Percentiles rank a stretch among this genome's conserved stretches.
Conservation (phyloP, 192 early-diverging fungal species). For the Rhizoclosmatium globosum region DNA sequence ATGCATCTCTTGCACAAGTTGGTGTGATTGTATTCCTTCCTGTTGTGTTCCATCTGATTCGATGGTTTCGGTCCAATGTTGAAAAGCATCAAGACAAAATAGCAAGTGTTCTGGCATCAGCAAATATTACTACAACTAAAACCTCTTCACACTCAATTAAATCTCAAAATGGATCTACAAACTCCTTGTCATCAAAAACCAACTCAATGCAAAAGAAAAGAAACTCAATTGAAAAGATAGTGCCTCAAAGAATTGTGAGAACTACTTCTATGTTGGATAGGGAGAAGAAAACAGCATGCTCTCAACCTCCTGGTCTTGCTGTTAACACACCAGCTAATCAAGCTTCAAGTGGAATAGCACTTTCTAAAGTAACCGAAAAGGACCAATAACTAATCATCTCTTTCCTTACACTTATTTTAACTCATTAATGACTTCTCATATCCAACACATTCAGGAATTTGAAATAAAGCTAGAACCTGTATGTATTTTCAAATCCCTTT, state of each 20-base stretch:
- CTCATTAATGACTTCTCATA: no score
- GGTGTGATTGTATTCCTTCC: slow-evolving; percentile 19
- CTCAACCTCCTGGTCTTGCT: no score
- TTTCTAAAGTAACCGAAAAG: no score
- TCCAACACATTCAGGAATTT: no score
- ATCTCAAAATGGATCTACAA: not conserved
- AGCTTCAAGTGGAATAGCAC: no score
- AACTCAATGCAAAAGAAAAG: not conserved
- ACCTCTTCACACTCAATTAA: not conserved
- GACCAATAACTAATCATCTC: no score
- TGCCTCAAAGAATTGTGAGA: not conserved
- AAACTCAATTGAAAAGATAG: not conserved
- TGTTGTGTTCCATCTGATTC: slow-evolving; percentile 19
- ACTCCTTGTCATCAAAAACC: not conserved
- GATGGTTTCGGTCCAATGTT: slow-evolving; percentile 20
- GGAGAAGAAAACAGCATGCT: no score
- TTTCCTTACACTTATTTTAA: no score
- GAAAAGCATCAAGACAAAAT: slow-evolving; percentile 23
- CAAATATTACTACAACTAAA: not conserved
- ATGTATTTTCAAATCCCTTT: no score
- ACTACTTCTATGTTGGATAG: not conserved
- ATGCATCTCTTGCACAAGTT: slow-evolving; percentile 1
- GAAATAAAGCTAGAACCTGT: no score
- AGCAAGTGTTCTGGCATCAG: not conserved
- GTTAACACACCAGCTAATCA: no score